phyloP scores from a whole-genome alignment of 805 yeast species.

The Saturnispora silvae region DNA sequence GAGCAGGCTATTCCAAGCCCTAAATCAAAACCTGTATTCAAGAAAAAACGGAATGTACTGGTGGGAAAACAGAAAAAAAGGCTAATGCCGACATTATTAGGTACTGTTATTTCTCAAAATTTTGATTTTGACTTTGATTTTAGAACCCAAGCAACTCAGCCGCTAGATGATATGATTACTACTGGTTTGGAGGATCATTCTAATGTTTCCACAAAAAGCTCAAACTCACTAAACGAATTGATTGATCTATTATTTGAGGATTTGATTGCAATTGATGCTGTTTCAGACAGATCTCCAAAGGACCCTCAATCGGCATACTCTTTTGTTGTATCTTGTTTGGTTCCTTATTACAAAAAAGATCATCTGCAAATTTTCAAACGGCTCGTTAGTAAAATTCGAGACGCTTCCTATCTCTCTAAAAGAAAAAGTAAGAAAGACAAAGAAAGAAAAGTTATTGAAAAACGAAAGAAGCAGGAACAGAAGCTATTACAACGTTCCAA shows the following conservation, averaged over 20 bases:
- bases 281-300: conserved; percentile 18
- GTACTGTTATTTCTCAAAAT: conserved; percentile 20
- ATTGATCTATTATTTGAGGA: conserved; percentile 21
- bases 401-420: conserved; percentile 18
- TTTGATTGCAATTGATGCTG: conserved; percentile 26
- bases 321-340: conserved; percentile 19
- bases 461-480: conserved; percentile 5
- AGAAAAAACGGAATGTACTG: conserved; percentile 2
- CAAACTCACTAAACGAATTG: conserved; percentile 10
- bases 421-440: conserved; percentile 7
- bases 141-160: conserved; percentile 7
- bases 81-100: conserved; percentile 25
- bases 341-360: conserved; percentile 23
- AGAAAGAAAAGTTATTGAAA: background rate
- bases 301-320: conserved; percentile 21
- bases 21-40: background rate
- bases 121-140: conserved; percentile 22
- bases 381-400: conserved; percentile 21
- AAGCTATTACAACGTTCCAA: background rate
- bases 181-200: background rate
- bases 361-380: conserved; percentile 20
- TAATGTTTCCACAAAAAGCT: background rate
- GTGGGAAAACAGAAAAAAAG: conserved; percentile 24
- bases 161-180: background rate
- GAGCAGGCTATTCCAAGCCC: background rate